These are phyloP conservation scores for Cucurbita ficifolia DNA, from an alignment of 306 rosid genomes.

Conservation along the genomic window DNA sequence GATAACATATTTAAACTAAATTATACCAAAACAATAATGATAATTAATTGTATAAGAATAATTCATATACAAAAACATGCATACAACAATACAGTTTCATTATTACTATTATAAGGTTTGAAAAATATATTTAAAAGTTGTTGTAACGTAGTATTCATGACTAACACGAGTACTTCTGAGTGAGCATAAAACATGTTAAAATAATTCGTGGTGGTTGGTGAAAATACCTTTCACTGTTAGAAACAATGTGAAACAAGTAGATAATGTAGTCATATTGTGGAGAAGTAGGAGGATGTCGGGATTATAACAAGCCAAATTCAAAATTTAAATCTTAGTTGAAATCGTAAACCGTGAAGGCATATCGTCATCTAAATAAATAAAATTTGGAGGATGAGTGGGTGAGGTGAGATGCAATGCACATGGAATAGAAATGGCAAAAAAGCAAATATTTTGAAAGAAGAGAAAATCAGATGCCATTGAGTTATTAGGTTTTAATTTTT, in stretches of 20 bases:
- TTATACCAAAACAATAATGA: not conserved
- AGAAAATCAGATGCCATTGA: not conserved
- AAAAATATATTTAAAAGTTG: not conserved
- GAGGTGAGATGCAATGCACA: conserved; percentile 1
- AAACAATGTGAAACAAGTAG: too few species aligned
- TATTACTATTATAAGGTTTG: not conserved
- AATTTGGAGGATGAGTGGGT: not conserved
- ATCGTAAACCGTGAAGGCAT: too few species aligned
- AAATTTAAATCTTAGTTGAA: not conserved
- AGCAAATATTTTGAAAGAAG: conserved; percentile 1
- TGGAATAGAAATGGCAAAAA: not conserved
- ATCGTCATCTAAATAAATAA: not conserved
- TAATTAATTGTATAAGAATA: not conserved
- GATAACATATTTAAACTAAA: not conserved
- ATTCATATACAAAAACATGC: not conserved
- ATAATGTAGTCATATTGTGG: not conserved
- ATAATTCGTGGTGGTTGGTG: too few species aligned
- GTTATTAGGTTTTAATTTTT: not conserved
- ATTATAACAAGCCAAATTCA: too few species aligned
- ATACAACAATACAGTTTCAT: not conserved
- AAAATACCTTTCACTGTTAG: too few species aligned
- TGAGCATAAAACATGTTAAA: not conserved
- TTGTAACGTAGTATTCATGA: not conserved
- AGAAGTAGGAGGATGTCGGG: not conserved
- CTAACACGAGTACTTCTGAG: not conserved